Evolutionary conservation across 1,284 basidiomycete genomes (phyloP).

Genomic region (Schizopora paradoxa): DNA sequence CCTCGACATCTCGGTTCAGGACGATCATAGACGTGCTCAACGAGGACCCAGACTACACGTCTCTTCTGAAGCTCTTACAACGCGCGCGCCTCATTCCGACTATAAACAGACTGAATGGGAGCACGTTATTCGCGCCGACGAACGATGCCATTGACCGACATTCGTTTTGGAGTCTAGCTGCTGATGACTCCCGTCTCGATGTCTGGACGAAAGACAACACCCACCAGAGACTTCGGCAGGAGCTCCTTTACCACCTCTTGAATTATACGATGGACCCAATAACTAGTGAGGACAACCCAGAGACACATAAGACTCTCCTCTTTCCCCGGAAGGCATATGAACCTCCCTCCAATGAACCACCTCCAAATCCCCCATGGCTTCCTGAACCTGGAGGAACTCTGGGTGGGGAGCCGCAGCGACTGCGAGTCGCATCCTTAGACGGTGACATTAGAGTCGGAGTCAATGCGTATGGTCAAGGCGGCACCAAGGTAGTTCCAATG

Average conservation of each 20-base stretch:
- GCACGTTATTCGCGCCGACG: constrained; percentile 92
- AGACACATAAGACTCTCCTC: constrained; percentile 59
- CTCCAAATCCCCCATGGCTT: constrained; percentile 78
- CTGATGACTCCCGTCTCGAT: constrained; percentile 34
- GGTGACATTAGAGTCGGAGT: constrained; percentile 58
- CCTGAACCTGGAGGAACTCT: constrained; percentile 79
- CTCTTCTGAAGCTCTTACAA: constrained; percentile 78
- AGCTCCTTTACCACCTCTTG: constrained; percentile 91
- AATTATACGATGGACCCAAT: constrained; percentile 69
- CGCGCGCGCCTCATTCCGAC: constrained; percentile 86
- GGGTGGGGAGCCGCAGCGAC: constrained; percentile 76
- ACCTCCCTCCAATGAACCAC: constrained; percentile 58
- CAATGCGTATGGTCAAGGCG: constrained; percentile 67
- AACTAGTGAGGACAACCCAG: constrained; percentile 35
- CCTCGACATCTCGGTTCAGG: constrained; percentile 30
- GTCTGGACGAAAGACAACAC: constrained; percentile 66
- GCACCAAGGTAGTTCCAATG: constrained; percentile 51
- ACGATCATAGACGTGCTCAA: constrained; percentile 80
- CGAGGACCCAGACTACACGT: constrained; percentile 73
- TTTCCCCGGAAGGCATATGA: constrained; percentile 57
- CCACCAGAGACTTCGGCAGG: constrained; percentile 78
- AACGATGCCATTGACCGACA: constrained; percentile 79
- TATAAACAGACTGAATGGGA: constrained; percentile 77
- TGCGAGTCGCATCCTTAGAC: constrained; percentile 57
- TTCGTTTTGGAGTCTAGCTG: constrained; percentile 42